Evolutionary conservation across 2,329 filamentous ascomycete species (phyloP), one percentile per base, ranked within the genome.

Genomic region (Didymella lethalis): DNA sequence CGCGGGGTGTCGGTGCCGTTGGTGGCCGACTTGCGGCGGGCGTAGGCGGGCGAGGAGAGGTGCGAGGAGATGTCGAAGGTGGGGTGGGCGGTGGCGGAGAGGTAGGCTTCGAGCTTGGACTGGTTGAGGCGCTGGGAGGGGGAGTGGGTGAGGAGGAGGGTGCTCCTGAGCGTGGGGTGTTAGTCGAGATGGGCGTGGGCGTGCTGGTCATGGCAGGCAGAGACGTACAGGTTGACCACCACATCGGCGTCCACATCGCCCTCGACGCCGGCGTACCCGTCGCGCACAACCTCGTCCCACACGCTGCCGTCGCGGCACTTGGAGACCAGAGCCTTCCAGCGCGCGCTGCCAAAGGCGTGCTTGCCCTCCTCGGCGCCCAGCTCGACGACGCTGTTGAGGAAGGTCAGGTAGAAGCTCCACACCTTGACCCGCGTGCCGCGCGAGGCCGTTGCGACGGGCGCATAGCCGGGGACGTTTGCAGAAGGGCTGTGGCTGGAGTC

Each of bases 381-480:
- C 72, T 98, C 94, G 34, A 96, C 83, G 64, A 97, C 90, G 38
- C 92, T 90, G 80, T 97, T 97, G 63, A 98, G 83, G 49, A 97
- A 90, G 18, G 93, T 97, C 65, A 98, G 85, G 76, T 98, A 99
- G 70, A 99, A 84, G 77, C 93, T 97, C 95, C 95, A 99, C 64
- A 98, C 90, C 79, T 98, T 99, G 77, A 97, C 90, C 65, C 93
- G 85, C 57, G 92, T 95, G 31, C 89, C 90, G 65, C 90, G 87
- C 41, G 91, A 93, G 52, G 92, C 92, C 63, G 85, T 86, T 53
- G 91, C 89, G 52, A 97, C 88, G 4, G 93, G 92, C 28, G 92
- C 90, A 28, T 86, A 67, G 61, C 67, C 66, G 14, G 64, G 32
- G 23, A 54, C 4, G 43, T 34, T 8, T 69, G 61, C 6, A 4